phyloP scores from a whole-genome alignment of 805 yeast genomes.

The Teunomyces cretensis region DNA sequence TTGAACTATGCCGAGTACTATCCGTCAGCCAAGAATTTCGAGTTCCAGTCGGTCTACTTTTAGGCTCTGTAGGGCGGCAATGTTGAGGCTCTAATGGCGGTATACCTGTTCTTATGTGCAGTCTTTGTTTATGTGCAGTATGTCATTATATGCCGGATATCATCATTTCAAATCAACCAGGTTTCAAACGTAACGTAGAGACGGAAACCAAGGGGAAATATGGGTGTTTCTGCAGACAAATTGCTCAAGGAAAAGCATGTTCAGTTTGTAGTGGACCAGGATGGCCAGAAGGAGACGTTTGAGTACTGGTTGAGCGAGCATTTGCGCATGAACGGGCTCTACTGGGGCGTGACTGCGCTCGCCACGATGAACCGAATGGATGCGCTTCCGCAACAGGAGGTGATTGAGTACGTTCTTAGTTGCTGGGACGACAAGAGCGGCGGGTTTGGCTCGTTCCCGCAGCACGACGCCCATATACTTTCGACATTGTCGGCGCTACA shows the following conservation, averaged over 20 bases:
- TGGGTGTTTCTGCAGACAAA: background rate
- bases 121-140: too few species aligned
- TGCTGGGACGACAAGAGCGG: slow-evolving; percentile 64
- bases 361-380: slow-evolving; percentile 49
- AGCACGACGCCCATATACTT: slow-evolving; percentile 84
- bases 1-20: slow-evolving; percentile 71
- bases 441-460: slow-evolving; percentile 88
- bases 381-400: slow-evolving; percentile 59
- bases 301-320: slow-evolving; percentile 93
- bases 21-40: slow-evolving; percentile 56
- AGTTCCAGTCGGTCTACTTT: slow-evolving; percentile 45
- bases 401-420: slow-evolving; percentile 63
- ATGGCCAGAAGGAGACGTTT: slow-evolving; percentile 46
- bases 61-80: too few species aligned
- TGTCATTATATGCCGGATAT: too few species aligned
- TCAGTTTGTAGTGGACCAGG: slow-evolving; percentile 34
- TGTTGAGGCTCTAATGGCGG: too few species aligned
- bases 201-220: too few species aligned
- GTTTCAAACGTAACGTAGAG: too few species aligned
- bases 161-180: too few species aligned
- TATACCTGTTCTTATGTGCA: too few species aligned
- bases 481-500: slow-evolving; percentile 88
- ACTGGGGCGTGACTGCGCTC: slow-evolving; percentile 91
- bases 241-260: slow-evolving; percentile 29
- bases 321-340: slow-evolving; percentile 83